Percentiles rank a stretch among this genome's conserved stretches.
phyloP scores from a whole-genome alignment of 192 early-diverging fungal species.

The Phlyctochytrium arcticum region DNA sequence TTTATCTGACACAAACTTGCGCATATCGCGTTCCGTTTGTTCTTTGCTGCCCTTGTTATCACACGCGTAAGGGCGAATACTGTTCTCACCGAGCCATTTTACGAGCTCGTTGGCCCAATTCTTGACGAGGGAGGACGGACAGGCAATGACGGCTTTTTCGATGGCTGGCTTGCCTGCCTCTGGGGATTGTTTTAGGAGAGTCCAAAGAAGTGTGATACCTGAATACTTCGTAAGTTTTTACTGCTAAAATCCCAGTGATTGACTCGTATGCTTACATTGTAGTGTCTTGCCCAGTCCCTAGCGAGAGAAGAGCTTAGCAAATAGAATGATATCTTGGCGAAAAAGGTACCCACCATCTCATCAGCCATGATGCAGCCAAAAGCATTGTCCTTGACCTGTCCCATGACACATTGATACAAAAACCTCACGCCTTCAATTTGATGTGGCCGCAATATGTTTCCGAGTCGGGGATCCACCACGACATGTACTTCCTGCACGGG shows the following conservation, averaged over 20 bases:
- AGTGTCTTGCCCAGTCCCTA: conserved; percentile 54
- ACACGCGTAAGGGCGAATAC: conserved; percentile 81
- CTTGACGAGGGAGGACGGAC: conserved; percentile 89
- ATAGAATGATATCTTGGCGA: background rate
- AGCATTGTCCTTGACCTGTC: conserved; percentile 62
- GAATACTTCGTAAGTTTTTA: conserved; percentile 45
- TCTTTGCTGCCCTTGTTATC: conserved; percentile 89
- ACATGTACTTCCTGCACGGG: conserved; percentile 32
- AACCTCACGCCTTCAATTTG: conserved; percentile 96
- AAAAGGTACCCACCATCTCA: conserved; percentile 64
- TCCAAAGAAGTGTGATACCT: conserved; percentile 98
- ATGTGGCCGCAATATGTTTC: conserved; percentile 85
- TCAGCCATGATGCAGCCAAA: conserved; percentile 99
- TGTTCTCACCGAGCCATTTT: conserved; percentile 87
- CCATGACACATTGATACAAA: conserved; percentile 91
- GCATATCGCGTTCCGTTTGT: conserved; percentile 70
- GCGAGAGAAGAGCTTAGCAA: background rate
- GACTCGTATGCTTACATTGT: conserved; percentile 40
- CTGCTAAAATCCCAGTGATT: too few species aligned
- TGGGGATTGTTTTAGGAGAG: conserved; percentile 87
- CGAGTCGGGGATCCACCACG: conserved; percentile 77
- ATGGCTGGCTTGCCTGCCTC: conserved; percentile 85
- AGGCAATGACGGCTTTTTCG: conserved; percentile 90
- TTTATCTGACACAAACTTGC: conserved; percentile 75
- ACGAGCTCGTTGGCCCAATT: conserved; percentile 98